Evolutionary conservation across 129 eudicot species (phyloP).

Genomic region (Flaveria bidentis): DNA sequence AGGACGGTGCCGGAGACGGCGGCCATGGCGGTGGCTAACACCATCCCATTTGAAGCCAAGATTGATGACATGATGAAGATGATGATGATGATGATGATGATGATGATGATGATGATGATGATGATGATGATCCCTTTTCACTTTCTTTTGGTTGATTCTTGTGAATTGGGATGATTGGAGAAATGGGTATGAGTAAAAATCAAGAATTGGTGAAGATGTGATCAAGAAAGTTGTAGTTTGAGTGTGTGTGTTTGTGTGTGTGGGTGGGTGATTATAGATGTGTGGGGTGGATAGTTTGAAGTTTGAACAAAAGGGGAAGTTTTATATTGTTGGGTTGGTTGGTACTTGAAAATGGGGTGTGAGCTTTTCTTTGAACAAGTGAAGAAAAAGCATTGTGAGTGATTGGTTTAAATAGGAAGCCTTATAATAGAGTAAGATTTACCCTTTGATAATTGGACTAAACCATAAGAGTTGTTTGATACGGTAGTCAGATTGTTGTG

Average conservation of each 20-base stretch:
- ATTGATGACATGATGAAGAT: constrained; percentile 53
- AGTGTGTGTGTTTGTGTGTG: constrained; percentile 12
- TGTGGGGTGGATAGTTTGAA: constrained; percentile 26
- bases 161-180: constrained; percentile 13
- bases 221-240: constrained; percentile 27
- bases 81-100: too few relatives aligned
- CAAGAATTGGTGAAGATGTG: constrained; percentile 7
- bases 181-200: constrained; percentile 13
- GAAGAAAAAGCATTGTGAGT: constrained; percentile 29
- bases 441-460: too few relatives aligned
- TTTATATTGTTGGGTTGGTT: constrained; percentile 43
- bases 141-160: constrained; percentile 13
- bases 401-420: constrained; percentile 31
- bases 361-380: constrained; percentile 28
- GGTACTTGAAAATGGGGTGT: constrained; percentile 35
- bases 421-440: background rate
- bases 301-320: constrained; percentile 40
- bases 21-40: constrained; percentile 82
- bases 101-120: too few relatives aligned
- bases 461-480: too few relatives aligned
- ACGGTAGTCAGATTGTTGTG: too few relatives aligned
- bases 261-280: constrained; percentile 14
- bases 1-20: constrained; percentile 79
- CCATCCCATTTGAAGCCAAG: constrained; percentile 61
- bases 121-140: background rate